A percentile compares a stretch with the other conserved stretches of the same genome.
Conservation (phyloP, 2,329 filamentous ascomycete species). For the Ophiostoma angusticollis region DNA sequence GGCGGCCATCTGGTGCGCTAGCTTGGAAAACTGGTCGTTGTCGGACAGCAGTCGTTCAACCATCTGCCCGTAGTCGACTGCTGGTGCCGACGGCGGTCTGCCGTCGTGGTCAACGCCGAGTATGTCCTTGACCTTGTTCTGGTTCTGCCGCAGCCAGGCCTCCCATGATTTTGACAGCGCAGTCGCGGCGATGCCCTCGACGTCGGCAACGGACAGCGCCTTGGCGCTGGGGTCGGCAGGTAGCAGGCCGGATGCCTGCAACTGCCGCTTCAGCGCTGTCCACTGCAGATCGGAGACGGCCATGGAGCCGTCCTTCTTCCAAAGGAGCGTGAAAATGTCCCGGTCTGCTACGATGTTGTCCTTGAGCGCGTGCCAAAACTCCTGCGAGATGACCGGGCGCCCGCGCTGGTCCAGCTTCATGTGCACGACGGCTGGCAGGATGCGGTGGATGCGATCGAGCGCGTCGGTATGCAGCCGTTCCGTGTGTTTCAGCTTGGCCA, state of each 20-base stretch:
- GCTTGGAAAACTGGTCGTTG: slow-evolving; percentile 24
- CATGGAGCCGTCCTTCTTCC: slow-evolving; percentile 24
- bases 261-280: slow-evolving; percentile 30
- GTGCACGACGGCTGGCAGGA: slow-evolving; percentile 45
- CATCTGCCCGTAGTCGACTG: slow-evolving; percentile 2
- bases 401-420: slow-evolving; percentile 41
- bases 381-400: slow-evolving; percentile 38
- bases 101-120: slow-evolving; percentile 8
- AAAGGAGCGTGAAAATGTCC: slow-evolving; percentile 33
- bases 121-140: slow-evolving; percentile 25
- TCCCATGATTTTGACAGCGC: slow-evolving; percentile 33
- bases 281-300: slow-evolving; percentile 34
- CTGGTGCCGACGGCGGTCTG: background rate
- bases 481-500: slow-evolving; percentile 20
- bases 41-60: slow-evolving; percentile 21
- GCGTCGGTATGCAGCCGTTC: slow-evolving; percentile 24
- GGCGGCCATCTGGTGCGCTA: slow-evolving; percentile 25
- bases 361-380: slow-evolving; percentile 54
- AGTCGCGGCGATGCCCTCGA: slow-evolving; percentile 19
- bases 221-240: slow-evolving; percentile 17
- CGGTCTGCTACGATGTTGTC: slow-evolving; percentile 38
- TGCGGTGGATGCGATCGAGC: slow-evolving; percentile 30
- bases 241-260: slow-evolving; percentile 22
- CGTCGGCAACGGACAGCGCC: slow-evolving; percentile 18
- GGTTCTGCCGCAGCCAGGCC: slow-evolving; percentile 39